phyloP scores from a whole-genome alignment of 495 filamentous ascomycete genomes.

The Lasiosphaeris hirsuta region DNA sequence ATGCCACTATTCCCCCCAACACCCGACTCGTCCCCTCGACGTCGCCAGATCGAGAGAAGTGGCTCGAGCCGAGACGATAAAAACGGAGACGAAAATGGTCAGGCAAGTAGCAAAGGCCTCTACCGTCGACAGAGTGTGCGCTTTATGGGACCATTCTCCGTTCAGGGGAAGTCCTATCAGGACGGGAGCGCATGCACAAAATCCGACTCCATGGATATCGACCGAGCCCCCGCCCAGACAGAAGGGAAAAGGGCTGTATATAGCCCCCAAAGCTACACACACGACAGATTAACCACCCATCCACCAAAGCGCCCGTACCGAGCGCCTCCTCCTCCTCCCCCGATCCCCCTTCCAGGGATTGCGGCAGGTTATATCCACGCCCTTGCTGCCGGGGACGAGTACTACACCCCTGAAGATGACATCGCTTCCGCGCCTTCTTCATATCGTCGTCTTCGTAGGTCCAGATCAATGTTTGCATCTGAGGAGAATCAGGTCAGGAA shows the following conservation, averaged over 20 bases:
- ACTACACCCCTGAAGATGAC: constrained; percentile 57
- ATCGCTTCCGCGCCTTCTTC: constrained; percentile 66
- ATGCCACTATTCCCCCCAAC: constrained; percentile 32
- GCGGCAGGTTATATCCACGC: constrained; percentile 34
- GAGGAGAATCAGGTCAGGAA: constrained; percentile 32
- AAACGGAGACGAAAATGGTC: neutral
- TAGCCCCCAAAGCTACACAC: constrained; percentile 7
- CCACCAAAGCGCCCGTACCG: neutral
- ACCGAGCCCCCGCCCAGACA: neutral
- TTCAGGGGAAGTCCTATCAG: constrained; percentile 19
- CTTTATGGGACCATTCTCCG: constrained; percentile 45
- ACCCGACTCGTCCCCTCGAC: constrained; percentile 22
- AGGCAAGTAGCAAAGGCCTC: constrained; percentile 20
- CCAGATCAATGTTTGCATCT: constrained; percentile 67
- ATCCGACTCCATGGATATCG: neutral
- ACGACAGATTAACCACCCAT: neutral
- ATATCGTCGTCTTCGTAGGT: constrained; percentile 68
- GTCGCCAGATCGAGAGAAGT: constrained; percentile 3
- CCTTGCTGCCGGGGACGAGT: constrained; percentile 39
- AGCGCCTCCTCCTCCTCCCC: constrained; percentile 12
- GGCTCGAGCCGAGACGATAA: neutral
- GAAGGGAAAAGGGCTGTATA: constrained; percentile 5
- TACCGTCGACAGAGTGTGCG: constrained; percentile 52
- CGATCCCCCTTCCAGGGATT: constrained; percentile 16
- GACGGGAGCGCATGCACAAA: neutral